Evolutionary conservation across 2,329 filamentous ascomycete genomes (phyloP), one percentile per base, ranked within the genome.

Genomic region (Cercospora citrullina): DNA sequence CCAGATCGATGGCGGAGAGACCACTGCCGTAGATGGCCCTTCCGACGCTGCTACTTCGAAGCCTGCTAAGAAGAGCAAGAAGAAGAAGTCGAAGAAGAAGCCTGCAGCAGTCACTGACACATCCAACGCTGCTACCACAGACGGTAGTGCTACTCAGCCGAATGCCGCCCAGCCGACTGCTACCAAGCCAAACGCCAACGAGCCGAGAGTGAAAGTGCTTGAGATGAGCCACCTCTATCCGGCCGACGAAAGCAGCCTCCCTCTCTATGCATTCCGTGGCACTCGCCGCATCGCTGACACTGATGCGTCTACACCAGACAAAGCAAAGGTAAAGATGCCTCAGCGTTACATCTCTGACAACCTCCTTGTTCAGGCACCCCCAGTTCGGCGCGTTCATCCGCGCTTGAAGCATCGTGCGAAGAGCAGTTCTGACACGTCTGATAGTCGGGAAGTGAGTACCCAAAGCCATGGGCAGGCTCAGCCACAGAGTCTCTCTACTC

Each of bases 401-500:
- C 55, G 33, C 60, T 18, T 53, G 58, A 60, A 68, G 55, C 42
- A 39, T 57, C 42, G 42, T 53, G 30, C 36, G 21, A 68, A 68
- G 58, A 64, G 58, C 62, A 68, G 66, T 64, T 65, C 66, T 65
- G 62, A 68, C 58, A 33, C 39, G 48, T 48, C 66, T 53, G 60
- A 58, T 64, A 67, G 61, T 64, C 55, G 53, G 28, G 60, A 60
- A 18, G 65, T 64, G 65, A 64, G 26, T 63, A 64, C 33, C 62
- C 62, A 16, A 45, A 59, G 28, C 21, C 33, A 36, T 64, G 62
- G 33, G 51, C 51, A 21, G 62, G 53, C 16, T 42, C 48, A 16
- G 33, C 51, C n/a, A 64, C 51, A 14, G 58, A 51, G 31, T 42
- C 48, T 57, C 42, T 55, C 31, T 30, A 59, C 28, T n/a, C 66